These are phyloP conservation scores for Xylaria sp. DNA, from an alignment of 2,329 filamentous ascomycete genomes.

Conservation along the genomic window DNA sequence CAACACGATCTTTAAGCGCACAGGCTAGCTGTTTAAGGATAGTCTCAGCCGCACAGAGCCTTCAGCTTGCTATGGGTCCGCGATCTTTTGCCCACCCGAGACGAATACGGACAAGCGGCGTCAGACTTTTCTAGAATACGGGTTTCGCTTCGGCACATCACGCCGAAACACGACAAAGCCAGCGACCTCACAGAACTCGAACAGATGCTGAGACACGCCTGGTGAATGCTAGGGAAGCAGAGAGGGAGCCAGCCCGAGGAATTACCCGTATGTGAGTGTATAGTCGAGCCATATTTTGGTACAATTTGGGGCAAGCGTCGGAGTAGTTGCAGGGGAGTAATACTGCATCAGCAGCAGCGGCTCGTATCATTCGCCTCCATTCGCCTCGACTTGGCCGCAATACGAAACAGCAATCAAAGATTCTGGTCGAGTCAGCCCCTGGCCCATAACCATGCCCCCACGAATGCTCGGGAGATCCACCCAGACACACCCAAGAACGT, in stretches of 20 bases:
- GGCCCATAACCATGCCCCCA: conserved; percentile 22
- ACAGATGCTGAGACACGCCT: conserved; percentile 7
- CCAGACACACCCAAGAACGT: conserved; percentile 17
- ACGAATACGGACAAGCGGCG: conserved; percentile 22
- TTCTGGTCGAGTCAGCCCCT: conserved; percentile 24
- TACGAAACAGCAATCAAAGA: conserved; percentile 31
- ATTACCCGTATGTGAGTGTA: conserved; percentile 7
- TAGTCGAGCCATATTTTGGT: conserved; percentile 13
- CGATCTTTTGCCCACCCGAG: not conserved
- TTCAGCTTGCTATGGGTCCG: not conserved
- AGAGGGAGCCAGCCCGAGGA: conserved; percentile 3
- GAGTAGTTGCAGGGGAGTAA: conserved; percentile 14
- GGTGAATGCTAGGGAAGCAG: not conserved
- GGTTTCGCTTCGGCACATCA: conserved; percentile 11
- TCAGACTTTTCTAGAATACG: conserved; percentile 25
- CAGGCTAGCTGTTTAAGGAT: conserved; percentile 1
- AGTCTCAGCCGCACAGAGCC: conserved; percentile 3
- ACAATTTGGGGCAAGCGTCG: conserved; percentile 16
- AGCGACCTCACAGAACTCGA: conserved; percentile 11
- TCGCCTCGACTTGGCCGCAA: conserved; percentile 14
- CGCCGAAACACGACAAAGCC: conserved; percentile 23
- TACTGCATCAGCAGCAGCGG: conserved; percentile 7
- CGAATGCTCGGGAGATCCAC: conserved; percentile 25
- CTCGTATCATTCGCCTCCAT: conserved; percentile 29
- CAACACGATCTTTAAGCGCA: not conserved